A percentile compares a stretch with the other conserved stretches of the same genome.
Evolutionary conservation across 2,329 filamentous ascomycete species (phyloP).

Genomic region (Pseudogymnoascus sp.): DNA sequence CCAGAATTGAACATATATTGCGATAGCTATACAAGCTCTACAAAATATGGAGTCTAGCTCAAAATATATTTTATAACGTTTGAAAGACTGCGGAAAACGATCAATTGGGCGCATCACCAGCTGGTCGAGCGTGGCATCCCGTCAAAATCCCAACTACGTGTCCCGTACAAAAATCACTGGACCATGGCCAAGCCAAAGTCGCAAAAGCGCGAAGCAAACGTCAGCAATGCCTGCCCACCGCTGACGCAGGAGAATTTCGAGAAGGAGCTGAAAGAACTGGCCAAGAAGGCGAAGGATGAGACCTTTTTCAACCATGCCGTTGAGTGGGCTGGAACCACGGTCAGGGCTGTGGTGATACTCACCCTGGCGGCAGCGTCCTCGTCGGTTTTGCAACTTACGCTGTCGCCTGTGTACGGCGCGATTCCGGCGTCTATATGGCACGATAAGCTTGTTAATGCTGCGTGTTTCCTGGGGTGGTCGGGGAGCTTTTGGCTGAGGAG

Average conservation of each 20-base stretch:
- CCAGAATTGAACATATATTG: background rate
- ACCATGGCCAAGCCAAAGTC: constrained; percentile 45
- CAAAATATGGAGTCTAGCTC: background rate
- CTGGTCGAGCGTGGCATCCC: background rate
- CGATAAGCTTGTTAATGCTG: constrained; percentile 54
- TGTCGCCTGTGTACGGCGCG: constrained; percentile 83
- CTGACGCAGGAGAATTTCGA: constrained; percentile 31
- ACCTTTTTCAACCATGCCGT: constrained; percentile 25
- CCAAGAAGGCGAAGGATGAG: constrained; percentile 28
- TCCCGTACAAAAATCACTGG: constrained; percentile 1
- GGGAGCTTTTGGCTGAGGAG: constrained; percentile 51
- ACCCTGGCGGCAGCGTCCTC: constrained; percentile 56
- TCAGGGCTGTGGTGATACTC: constrained; percentile 39
- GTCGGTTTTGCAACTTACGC: constrained; percentile 63
- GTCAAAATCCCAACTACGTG: constrained; percentile 5
- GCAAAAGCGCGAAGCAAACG: constrained; percentile 35
- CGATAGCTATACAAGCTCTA: constrained; percentile 4
- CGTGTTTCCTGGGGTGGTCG: constrained; percentile 66
- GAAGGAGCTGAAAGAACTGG: constrained; percentile 28
- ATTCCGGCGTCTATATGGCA: constrained; percentile 73
- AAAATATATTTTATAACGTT: background rate
- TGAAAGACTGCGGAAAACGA: background rate
- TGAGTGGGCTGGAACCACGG: constrained; percentile 24
- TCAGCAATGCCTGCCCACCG: constrained; percentile 28
- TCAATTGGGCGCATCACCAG: background rate